A percentile compares a stretch with the other conserved stretches of the same genome.
phyloP scores from a whole-genome alignment of 257 asterid genomes.

The Coffea eugenioides region DNA sequence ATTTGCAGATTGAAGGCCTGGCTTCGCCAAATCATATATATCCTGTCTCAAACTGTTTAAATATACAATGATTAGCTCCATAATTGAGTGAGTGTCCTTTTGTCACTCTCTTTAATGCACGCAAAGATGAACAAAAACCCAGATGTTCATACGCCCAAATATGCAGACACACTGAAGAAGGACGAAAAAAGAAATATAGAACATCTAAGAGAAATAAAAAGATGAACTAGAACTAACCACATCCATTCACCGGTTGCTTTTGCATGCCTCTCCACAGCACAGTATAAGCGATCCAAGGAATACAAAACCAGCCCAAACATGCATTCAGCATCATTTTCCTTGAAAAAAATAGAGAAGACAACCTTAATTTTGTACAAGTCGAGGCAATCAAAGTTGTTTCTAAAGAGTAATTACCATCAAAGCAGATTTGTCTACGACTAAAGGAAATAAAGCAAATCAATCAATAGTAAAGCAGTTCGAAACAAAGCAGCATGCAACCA shows the following conservation, averaged over 20 bases:
- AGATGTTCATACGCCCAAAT: not conserved
- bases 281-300: conserved; percentile 73
- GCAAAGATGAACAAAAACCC: not conserved
- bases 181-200: not conserved
- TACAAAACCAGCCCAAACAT: conserved; percentile 74
- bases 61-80: conserved; percentile 1
- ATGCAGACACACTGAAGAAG: not conserved
- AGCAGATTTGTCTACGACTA: not conserved
- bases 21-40: conserved; percentile 80
- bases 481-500: not conserved
- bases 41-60: conserved; percentile 76
- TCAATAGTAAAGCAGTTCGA: not conserved
- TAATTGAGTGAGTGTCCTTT: not conserved
- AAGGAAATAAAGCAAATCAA: not conserved
- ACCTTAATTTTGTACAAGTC: not conserved
- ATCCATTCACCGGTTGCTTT: conserved; percentile 90
- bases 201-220: not conserved
- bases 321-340: conserved; percentile 84
- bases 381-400: not conserved
- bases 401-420: not conserved
- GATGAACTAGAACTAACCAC: conserved; percentile 47
- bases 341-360: conserved; percentile 22
- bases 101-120: no score
- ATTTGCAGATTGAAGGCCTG: conserved; percentile 46
- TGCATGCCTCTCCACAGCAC: conserved; percentile 84